Evolutionary conservation across 306 rosid species (phyloP), one percentile per base, ranked within the genome.

Genomic region (Quercus cerris): DNA sequence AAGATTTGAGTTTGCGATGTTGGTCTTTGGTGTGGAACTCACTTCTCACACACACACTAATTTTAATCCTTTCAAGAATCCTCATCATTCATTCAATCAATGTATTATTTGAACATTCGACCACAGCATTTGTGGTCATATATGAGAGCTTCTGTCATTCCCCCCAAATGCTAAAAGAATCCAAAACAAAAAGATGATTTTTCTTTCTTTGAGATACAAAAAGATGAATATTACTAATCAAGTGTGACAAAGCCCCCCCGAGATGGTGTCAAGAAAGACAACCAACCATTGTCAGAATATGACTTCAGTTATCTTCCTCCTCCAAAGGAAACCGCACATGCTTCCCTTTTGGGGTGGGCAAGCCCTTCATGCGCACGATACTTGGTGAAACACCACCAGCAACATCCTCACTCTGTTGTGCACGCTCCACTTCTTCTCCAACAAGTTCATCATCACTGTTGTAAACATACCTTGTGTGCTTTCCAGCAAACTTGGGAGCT

Each of bases 271-370:
- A 75, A 79, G 77, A 77, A 57, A 80, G 85, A 77, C 85, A 84
- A 72, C 69, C 46, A 67, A n/a, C 8, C 74, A 66, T 1, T 64
- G 23, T 7, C 11, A 56, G 56, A 82, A 82, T 33, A 14, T 69
- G 69, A 10, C 58, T 49, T 85, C 73, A 75, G 35, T 72, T 67
- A 1, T 31, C 71, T 15, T 72, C 84, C 12, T 84, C 93, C 66
- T 91, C 98, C 11, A 71, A 67, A 4, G 75, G 44, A 81, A 95
- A 95, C 8, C 99, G 90, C 68, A 93, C 74, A 81, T 95, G 99
- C 87, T 95, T 93, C 70, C 99, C 98, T 71, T 85, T 83, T 0
- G 98, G 98, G 10, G 92, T 91, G 17, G 97, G 98, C 88, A 91
- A 28, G 1, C 98, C 97, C 81, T 91, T 92, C 88, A 94, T 79